Evolutionary conservation across 768 basidiomycete genomes (phyloP).

Genomic region (Leccinum imitatum): DNA sequence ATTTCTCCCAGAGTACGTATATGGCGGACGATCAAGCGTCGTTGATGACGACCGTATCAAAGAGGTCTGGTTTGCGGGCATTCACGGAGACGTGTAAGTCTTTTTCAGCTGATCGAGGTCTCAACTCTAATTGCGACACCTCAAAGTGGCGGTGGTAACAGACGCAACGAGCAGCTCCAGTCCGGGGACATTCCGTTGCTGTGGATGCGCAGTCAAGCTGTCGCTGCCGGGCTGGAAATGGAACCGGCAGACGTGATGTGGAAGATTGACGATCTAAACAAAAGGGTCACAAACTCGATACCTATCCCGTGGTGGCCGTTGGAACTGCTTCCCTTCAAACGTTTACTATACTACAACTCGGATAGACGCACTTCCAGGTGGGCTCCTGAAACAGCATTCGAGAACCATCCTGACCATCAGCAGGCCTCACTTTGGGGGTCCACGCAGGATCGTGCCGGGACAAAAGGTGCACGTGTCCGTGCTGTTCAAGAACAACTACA

Average conservation of each 20-base stretch:
- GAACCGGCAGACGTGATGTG: constrained; percentile 26
- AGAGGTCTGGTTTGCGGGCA: constrained; percentile 45
- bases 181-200: constrained; percentile 30
- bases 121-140: background rate
- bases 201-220: constrained; percentile 35
- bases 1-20: constrained; percentile 44
- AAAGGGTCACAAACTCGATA: constrained; percentile 20
- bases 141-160: constrained; percentile 30
- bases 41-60: constrained; percentile 29
- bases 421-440: constrained; percentile 29
- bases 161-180: constrained; percentile 27
- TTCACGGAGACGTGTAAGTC: constrained; percentile 40
- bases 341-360: constrained; percentile 30
- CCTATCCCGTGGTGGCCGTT: constrained; percentile 22
- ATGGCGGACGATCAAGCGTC: constrained; percentile 24
- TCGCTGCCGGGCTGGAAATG: constrained; percentile 25
- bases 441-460: constrained; percentile 28
- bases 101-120: background rate
- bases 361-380: constrained; percentile 23
- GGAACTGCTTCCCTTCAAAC: constrained; percentile 26
- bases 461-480: constrained; percentile 35
- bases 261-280: constrained; percentile 29
- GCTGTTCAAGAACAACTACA: constrained; percentile 32
- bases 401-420: constrained; percentile 6
- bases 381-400: background rate